Base-by-base conservation (phyloP, 1,139 yeast species). In the Lodderomyces pseudojiufengensis region DNA sequence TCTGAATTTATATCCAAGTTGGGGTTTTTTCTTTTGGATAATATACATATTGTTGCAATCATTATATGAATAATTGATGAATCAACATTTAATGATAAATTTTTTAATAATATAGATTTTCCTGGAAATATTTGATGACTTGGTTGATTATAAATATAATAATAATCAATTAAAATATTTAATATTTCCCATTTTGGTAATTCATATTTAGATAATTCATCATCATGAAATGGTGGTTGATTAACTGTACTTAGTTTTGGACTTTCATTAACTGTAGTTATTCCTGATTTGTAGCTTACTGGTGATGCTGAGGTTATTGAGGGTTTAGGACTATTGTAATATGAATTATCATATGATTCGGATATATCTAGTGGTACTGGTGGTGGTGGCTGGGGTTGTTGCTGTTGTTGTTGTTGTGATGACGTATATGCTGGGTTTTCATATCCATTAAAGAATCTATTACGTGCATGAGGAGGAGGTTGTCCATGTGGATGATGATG, bases 131-230 rank as follows among this genome's bases (percentile, higher is more conserved):
- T 50, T 32, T 72, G 65, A 38, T 70, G 66, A 28, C 63, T 58
- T 6, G 74, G 67, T 37, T 76, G 78, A 29, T 63, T 55, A 46
- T 67, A 70, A 30, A 65, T 59, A 49, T 73, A 78, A 49, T 70
- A 78, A 14, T 67, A 51, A 41, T 75, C 76, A 33, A 77, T 47
- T 27, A 74, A 46, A 9, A 55, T 48, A 30, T 57, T 54, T 6
- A 74, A 53, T 0, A 59, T 54, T 15, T 50, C 48, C 63, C 70
- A 61, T 9, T 59, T 45, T 1, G 84, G 84, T 16, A 78, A 52
- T 9, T 69, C 74, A 38, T 44, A 47, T 28, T 37, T 39, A 3
- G 40, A 34, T 28, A 50, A 42, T n/a, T 48, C 49, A 7, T 15
- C 11, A 31, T 38, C 41, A 2, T 41, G 29, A 29, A 43, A 46